These are phyloP conservation scores for Botrytis aclada DNA, from an alignment of 2,329 filamentous ascomycete species.

Conservation along the genomic window DNA sequence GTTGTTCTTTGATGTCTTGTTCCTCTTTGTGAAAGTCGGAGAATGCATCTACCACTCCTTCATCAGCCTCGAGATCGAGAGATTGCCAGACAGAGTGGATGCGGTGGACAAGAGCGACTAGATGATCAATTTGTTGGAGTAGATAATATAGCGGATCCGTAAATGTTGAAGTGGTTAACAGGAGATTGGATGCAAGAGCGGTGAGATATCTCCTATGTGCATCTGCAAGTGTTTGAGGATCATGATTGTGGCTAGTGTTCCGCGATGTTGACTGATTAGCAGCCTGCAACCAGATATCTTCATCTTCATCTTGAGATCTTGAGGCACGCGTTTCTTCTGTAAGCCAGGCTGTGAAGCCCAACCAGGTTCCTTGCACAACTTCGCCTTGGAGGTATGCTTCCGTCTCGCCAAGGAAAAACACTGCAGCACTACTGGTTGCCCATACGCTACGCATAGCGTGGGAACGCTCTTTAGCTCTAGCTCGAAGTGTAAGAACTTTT, in stretches of 20 bases:
- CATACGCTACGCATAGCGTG: slow-evolving; percentile 76
- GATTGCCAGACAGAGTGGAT: slow-evolving; percentile 74
- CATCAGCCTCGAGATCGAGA: slow-evolving; percentile 76
- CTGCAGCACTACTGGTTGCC: slow-evolving; percentile 82
- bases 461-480: slow-evolving; percentile 60
- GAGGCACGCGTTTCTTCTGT: slow-evolving; percentile 35
- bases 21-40: slow-evolving; percentile 72
- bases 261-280: slow-evolving; percentile 27
- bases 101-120: slow-evolving; percentile 72
- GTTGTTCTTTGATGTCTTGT: slow-evolving; percentile 59
- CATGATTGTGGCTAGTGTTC: slow-evolving; percentile 48
- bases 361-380: slow-evolving; percentile 77
- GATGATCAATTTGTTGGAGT: slow-evolving; percentile 73
- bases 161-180: slow-evolving; percentile 62
- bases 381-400: slow-evolving; percentile 88
- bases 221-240: slow-evolving; percentile 78
- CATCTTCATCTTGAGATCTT: slow-evolving; percentile 29
- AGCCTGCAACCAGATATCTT: slow-evolving; percentile 45
- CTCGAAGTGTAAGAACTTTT: slow-evolving; percentile 59
- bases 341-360: slow-evolving; percentile 75
- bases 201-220: slow-evolving; percentile 77
- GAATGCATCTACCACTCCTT: slow-evolving; percentile 75
- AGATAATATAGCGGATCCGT: slow-evolving; percentile 64
- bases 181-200: slow-evolving; percentile 62
- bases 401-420: slow-evolving; percentile 86